A percentile compares a stretch with the other conserved stretches of the same genome.
phyloP scores from a whole-genome alignment of 164 flowering plant species.

The Sextonia rubra region DNA sequence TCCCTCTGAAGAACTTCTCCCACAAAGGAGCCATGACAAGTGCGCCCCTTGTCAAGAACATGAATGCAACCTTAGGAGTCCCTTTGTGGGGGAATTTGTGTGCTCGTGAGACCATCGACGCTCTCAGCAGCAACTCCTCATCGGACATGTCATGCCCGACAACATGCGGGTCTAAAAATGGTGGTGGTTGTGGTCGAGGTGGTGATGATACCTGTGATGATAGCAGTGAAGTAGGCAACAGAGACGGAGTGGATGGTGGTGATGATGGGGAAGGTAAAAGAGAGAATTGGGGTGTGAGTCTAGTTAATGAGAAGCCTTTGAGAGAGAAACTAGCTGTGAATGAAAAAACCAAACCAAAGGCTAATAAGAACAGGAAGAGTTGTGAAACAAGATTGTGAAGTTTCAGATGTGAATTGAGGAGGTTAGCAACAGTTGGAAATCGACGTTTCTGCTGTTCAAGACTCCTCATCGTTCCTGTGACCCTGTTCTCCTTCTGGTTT shows the following conservation, averaged over 20 bases:
- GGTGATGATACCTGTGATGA: not conserved
- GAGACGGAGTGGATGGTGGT: not conserved
- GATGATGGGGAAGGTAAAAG: not conserved
- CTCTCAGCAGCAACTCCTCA: conserved; percentile 12
- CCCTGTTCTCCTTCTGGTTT: not conserved
- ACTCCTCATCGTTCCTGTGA: conserved; percentile 4
- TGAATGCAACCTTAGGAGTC: conserved; percentile 55
- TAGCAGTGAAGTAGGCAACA: not conserved
- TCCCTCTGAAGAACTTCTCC: conserved; percentile 61
- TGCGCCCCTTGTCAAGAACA: conserved; percentile 51
- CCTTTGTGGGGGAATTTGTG: conserved; percentile 21
- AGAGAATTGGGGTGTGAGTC: conserved; percentile 20
- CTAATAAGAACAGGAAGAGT: conserved; percentile 2
- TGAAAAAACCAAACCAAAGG: conserved; percentile 10
- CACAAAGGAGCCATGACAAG: conserved; percentile 55
- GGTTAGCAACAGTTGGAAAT: not conserved
- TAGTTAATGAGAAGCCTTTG: not conserved
- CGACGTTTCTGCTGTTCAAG: not conserved
- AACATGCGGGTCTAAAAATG: conserved; percentile 5
- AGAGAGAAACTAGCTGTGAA: conserved; percentile 2
- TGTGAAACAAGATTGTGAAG: conserved; percentile 1
- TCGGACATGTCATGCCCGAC: conserved; percentile 10
- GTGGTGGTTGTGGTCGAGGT: not conserved
- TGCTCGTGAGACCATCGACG: conserved; percentile 7
- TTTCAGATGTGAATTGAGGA: conserved; percentile 2